Conservation (phyloP, 2,329 filamentous ascomycete species). For the Exophiala xenobiotica region DNA sequence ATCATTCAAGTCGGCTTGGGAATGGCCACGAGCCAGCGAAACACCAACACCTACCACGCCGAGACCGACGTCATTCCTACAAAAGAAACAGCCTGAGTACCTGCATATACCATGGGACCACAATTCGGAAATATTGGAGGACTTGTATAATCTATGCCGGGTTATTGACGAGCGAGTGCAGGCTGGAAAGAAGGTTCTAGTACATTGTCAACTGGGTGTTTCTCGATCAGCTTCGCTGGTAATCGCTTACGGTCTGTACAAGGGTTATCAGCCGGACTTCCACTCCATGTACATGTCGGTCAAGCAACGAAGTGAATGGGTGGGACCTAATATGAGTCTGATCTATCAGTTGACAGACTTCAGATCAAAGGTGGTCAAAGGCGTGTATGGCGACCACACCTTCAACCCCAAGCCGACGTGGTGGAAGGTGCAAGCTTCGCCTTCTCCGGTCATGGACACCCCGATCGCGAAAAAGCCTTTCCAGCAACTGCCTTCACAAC, state of each 20-base stretch:
- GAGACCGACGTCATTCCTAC: slow-evolving; percentile 14
- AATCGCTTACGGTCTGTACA: slow-evolving; percentile 65
- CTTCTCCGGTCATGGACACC: slow-evolving; percentile 14
- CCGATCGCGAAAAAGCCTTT: slow-evolving; percentile 16
- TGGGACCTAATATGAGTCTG: slow-evolving; percentile 67
- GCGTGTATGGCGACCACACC: slow-evolving; percentile 30
- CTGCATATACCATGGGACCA: slow-evolving; percentile 67
- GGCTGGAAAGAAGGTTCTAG: slow-evolving; percentile 59
- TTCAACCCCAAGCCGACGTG: slow-evolving; percentile 20
- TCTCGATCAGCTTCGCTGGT: slow-evolving; percentile 66
- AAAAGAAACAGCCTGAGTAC: slow-evolving; percentile 54
- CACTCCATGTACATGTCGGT: slow-evolving; percentile 65
- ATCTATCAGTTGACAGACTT: slow-evolving; percentile 69
- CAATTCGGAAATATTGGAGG: slow-evolving; percentile 66
- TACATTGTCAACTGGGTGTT: slow-evolving; percentile 66
- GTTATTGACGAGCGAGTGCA: slow-evolving; percentile 60
- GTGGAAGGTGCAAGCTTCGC: slow-evolving; percentile 21
- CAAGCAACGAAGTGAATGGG: slow-evolving; percentile 65
- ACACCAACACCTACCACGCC: slow-evolving; percentile 27
- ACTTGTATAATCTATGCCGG: slow-evolving; percentile 59
- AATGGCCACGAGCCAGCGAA: slow-evolving; percentile 40
- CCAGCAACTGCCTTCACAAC: slow-evolving; percentile 4
- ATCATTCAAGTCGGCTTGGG: slow-evolving; percentile 52
- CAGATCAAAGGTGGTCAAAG: slow-evolving; percentile 43
- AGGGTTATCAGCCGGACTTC: slow-evolving; percentile 61